Evolutionary conservation across 176 grass and related monocot genomes (phyloP).

Genomic region (Phoenix roebelenii): DNA sequence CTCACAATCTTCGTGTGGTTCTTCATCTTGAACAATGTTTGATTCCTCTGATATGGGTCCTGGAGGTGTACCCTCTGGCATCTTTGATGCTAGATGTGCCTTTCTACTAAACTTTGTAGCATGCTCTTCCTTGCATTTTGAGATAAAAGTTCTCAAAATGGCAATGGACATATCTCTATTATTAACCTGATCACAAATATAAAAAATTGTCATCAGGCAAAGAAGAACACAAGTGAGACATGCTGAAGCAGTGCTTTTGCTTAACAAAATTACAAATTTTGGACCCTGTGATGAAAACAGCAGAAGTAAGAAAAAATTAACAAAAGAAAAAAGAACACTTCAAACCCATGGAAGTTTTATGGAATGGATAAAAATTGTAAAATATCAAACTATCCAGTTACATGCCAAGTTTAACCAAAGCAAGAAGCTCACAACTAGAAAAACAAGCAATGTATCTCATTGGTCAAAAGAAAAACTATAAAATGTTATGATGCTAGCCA

Average conservation of each 20-base stretch:
- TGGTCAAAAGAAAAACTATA: too few relatives aligned
- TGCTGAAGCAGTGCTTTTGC: background rate
- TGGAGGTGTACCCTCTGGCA: conserved; percentile 2
- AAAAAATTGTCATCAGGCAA: background rate
- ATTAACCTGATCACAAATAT: conserved; percentile 53
- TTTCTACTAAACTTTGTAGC: conserved; percentile 51
- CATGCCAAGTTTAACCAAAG: too few relatives aligned
- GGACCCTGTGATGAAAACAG: too few relatives aligned
- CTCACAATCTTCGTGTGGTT: conserved; percentile 32
- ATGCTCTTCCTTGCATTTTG: conserved; percentile 79
- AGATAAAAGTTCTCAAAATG: conserved; percentile 72
- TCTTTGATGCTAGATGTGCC: conserved; percentile 21
- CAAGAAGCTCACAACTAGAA: too few relatives aligned
- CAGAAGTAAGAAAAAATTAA: too few relatives aligned
- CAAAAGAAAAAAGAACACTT: too few relatives aligned
- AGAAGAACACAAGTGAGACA: conserved; percentile 7
- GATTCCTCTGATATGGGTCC: conserved; percentile 31
- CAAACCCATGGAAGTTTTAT: too few relatives aligned
- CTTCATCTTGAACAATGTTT: conserved; percentile 23
- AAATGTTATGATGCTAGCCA: too few relatives aligned
- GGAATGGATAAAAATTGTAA: too few relatives aligned
- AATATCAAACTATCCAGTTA: too few relatives aligned
- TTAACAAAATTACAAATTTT: background rate
- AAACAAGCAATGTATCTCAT: too few relatives aligned
- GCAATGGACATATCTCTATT: conserved; percentile 98